phyloP scores from a whole-genome alignment of 2,329 filamentous ascomycete genomes.

The Phialemonium atrogriseum region DNA sequence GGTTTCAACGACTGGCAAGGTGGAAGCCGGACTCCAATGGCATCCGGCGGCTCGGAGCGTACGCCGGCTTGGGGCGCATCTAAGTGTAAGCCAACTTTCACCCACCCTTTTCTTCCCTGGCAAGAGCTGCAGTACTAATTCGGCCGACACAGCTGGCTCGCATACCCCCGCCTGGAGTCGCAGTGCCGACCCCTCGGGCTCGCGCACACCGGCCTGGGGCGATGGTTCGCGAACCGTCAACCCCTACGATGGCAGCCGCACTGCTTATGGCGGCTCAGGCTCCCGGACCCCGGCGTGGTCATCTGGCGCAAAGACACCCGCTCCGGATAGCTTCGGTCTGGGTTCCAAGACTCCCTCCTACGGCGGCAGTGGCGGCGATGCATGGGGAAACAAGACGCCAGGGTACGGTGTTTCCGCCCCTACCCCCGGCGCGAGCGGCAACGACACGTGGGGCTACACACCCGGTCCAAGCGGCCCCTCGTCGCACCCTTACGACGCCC shows the following conservation, averaged over 20 bases:
- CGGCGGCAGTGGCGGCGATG: conserved; percentile 37
- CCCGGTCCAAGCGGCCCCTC: conserved; percentile 37
- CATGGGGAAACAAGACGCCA: conserved; percentile 72
- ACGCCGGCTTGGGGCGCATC: conserved; percentile 67
- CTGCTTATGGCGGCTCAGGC: conserved; percentile 61
- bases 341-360: conserved; percentile 65
- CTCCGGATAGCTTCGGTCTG: conserved; percentile 53
- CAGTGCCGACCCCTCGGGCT: conserved; percentile 38
- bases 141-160: conserved; percentile 47
- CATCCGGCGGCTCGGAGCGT: conserved; percentile 50
- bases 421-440: conserved; percentile 48
- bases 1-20: conserved; percentile 51
- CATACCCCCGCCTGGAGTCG: conserved; percentile 56
- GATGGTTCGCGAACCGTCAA: conserved; percentile 61
- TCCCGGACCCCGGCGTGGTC: conserved; percentile 71
- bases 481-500: conserved; percentile 56
- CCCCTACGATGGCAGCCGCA: conserved; percentile 65
- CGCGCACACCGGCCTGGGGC: conserved; percentile 63
- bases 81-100: conserved; percentile 47
- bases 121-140: too few species aligned
- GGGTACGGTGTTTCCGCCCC: conserved; percentile 56
- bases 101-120: background rate
- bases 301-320: conserved; percentile 66
- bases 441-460: conserved; percentile 54
- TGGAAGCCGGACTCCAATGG: conserved; percentile 61